phyloP scores from a whole-genome alignment of 2,329 filamentous ascomycete genomes.

The Sporothrix humicola region DNA sequence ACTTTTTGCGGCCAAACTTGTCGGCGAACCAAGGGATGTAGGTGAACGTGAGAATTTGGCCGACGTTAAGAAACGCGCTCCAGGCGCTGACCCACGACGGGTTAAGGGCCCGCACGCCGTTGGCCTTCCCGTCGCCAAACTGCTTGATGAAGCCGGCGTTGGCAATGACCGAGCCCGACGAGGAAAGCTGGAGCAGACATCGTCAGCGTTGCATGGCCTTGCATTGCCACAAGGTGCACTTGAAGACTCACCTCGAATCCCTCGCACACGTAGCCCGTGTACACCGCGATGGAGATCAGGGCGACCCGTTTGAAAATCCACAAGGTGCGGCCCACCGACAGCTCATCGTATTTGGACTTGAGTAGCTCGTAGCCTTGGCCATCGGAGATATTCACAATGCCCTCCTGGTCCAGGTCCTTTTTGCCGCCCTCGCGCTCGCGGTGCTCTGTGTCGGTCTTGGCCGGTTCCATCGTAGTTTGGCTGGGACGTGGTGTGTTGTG shows the following conservation, averaged over 20 bases:
- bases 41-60: conserved; percentile 34
- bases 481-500: background rate
- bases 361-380: conserved; percentile 29
- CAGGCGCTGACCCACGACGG: conserved; percentile 30
- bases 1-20: conserved; percentile 31
- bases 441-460: conserved; percentile 8
- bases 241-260: conserved; percentile 29
- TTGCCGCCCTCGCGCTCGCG: background rate
- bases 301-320: conserved; percentile 32
- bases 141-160: conserved; percentile 35
- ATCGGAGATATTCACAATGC: background rate
- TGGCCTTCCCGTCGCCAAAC: conserved; percentile 23
- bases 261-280: conserved; percentile 34
- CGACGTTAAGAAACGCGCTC: conserved; percentile 34
- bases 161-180: conserved; percentile 29
- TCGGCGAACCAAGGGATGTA: conserved; percentile 35
- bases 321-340: conserved; percentile 28
- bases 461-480: conserved; percentile 4
- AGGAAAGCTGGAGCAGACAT: background rate
- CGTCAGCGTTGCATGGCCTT: background rate
- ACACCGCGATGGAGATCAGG: conserved; percentile 31
- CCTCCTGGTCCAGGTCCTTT: background rate
- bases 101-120: conserved; percentile 26
- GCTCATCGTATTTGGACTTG: conserved; percentile 32
- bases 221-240: background rate